These are phyloP conservation scores for Pezicula carpinea DNA, from an alignment of 2,329 filamentous ascomycete species.

Conservation along the genomic window DNA sequence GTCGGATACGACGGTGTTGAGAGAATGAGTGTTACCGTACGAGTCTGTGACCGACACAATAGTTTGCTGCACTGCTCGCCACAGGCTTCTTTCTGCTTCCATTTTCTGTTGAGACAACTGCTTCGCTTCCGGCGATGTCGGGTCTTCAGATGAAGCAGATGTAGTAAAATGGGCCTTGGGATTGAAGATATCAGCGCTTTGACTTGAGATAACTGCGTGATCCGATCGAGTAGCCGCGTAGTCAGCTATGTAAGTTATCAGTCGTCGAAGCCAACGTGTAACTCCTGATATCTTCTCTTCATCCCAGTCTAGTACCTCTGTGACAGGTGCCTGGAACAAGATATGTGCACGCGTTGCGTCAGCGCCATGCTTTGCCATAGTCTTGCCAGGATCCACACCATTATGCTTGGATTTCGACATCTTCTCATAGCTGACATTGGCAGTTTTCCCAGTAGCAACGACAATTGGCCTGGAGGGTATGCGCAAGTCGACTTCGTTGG, in stretches of 20 bases:
- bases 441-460: conserved; percentile 51
- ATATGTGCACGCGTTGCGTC: conserved; percentile 84
- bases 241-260: conserved; percentile 54
- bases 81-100: conserved; percentile 35
- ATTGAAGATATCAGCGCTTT: no score
- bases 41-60: conserved; percentile 64
- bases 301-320: conserved; percentile 83
- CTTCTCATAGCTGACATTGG: conserved; percentile 72
- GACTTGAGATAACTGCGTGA: no score
- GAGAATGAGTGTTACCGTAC: conserved; percentile 65
- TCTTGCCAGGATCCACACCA: conserved; percentile 73
- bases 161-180: no score
- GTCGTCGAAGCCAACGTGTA: conserved; percentile 70
- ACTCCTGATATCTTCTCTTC: conserved; percentile 76
- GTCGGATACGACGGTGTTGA: conserved; percentile 82
- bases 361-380: conserved; percentile 71
- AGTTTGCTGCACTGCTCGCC: conserved; percentile 63
- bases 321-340: conserved; percentile 81
- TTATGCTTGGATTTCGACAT: conserved; percentile 97
- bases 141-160: no score
- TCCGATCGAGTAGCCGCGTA: no score
- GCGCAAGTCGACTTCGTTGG: conserved; percentile 65
- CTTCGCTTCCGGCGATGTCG: background rate
- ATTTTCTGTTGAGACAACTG: background rate
- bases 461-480: conserved; percentile 54